Conservation (phyloP, 441 rosid genomes). For the Theobroma grandiflorum region DNA sequence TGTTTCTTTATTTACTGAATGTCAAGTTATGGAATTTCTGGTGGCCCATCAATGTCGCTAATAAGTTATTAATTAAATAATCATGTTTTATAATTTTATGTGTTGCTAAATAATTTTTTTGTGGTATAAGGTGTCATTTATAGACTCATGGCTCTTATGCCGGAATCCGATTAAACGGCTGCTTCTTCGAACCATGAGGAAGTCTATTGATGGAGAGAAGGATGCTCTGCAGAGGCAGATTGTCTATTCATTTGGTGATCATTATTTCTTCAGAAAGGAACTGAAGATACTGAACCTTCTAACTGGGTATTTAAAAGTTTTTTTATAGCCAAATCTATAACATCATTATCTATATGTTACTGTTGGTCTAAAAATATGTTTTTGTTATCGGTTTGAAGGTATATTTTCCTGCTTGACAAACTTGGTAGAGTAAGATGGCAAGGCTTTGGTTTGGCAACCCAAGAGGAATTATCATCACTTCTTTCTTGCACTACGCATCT, state of each 20-base stretch:
- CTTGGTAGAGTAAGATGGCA: constrained; percentile 92
- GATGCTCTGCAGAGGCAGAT: constrained; percentile 60
- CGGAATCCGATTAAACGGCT: constrained; percentile 62
- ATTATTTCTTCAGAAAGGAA: constrained; percentile 83
- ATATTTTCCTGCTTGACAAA: constrained; percentile 76
- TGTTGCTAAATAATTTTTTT: constrained; percentile 4
- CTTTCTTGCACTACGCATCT: constrained; percentile 75
- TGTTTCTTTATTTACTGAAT: not conserved
- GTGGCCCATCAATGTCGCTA: not conserved
- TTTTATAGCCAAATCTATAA: constrained; percentile 8
- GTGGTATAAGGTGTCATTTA: constrained; percentile 67
- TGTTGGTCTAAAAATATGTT: constrained; percentile 21
- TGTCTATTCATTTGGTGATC: constrained; percentile 87
- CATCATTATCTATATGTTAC: not conserved
- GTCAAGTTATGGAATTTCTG: not conserved
- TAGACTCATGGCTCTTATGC: constrained; percentile 80
- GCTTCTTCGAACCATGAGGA: constrained; percentile 71
- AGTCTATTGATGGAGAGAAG: constrained; percentile 49
- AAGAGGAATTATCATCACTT: constrained; percentile 78
- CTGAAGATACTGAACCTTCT: constrained; percentile 83
- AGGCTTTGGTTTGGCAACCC: constrained; percentile 76
- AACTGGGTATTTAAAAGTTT: constrained; percentile 72
- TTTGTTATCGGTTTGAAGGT: constrained; percentile 50
- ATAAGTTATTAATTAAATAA: not conserved
- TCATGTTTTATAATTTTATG: not conserved